Conservation (phyloP, 345 rosid species). For the Pelargonium nanum region DNA sequence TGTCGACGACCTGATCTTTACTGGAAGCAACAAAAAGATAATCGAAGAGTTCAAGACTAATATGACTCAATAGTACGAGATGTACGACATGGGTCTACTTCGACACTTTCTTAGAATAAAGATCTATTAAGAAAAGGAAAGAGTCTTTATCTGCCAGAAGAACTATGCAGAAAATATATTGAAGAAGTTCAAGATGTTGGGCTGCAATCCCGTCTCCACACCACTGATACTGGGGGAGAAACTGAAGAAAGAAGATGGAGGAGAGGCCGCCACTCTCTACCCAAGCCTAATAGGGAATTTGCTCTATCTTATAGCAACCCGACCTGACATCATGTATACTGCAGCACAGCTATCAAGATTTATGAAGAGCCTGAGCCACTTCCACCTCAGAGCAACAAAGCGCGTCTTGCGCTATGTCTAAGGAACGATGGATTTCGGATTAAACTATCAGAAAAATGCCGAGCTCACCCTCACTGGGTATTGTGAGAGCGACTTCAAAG, state of each 20-base stretch:
- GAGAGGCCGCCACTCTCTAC: background rate
- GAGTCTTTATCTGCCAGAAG: background rate
- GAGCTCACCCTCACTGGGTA: background rate
- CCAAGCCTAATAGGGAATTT: slow-evolving; percentile 7
- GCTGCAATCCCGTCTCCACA: background rate
- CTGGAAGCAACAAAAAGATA: no score
- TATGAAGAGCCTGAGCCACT: background rate
- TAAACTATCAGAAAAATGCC: background rate
- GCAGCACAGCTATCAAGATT: background rate
- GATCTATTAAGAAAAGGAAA: no score
- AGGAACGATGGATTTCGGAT: background rate
- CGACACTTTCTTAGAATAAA: no score
- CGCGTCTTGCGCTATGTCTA: background rate
- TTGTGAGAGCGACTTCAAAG: background rate
- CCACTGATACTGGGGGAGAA: background rate
- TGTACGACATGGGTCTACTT: no score
- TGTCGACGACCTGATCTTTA: no score
- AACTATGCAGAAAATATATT: background rate
- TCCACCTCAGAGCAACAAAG: background rate
- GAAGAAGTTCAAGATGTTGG: slow-evolving; percentile 4
- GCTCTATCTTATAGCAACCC: background rate
- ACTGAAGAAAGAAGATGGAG: background rate
- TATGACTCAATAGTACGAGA: no score
- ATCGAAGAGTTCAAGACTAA: no score
- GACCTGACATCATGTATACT: background rate